Conservation (phyloP, 192 early-diverging fungal species). For the Umbelopsis sp. region DNA sequence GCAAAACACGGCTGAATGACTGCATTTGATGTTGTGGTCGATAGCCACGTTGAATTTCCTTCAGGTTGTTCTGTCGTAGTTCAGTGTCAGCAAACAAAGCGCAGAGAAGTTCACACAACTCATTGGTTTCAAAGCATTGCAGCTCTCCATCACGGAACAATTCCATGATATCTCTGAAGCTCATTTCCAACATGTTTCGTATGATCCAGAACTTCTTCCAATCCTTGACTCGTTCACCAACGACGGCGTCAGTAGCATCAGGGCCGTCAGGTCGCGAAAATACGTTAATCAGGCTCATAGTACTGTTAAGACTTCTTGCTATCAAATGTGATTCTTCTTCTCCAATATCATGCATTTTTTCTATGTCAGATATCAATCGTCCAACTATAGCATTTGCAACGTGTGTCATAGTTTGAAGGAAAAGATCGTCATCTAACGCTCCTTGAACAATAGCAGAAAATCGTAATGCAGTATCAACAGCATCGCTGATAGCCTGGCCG, state of each 20-base stretch:
- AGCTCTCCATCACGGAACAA: slow-evolving; percentile 49
- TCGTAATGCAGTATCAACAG: not conserved
- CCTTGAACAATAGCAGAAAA: slow-evolving; percentile 19
- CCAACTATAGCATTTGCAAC: slow-evolving; percentile 24
- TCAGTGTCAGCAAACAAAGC: slow-evolving; percentile 62
- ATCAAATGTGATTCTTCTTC: slow-evolving; percentile 34
- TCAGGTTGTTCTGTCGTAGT: slow-evolving; percentile 46
- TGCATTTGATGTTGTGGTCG: not conserved
- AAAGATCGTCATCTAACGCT: slow-evolving; percentile 25
- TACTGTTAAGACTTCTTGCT: slow-evolving; percentile 28
- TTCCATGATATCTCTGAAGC: slow-evolving; percentile 58
- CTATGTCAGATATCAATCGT: slow-evolving; percentile 30
- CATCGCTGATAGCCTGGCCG: not conserved
- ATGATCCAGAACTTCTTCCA: slow-evolving; percentile 59
- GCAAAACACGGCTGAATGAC: not conserved
- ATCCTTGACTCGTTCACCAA: slow-evolving; percentile 10
- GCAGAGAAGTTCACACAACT: slow-evolving; percentile 52
- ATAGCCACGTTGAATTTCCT: slow-evolving; percentile 46
- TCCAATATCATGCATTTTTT: slow-evolving; percentile 36
- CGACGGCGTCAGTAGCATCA: slow-evolving; percentile 21
- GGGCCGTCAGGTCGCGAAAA: slow-evolving; percentile 29
- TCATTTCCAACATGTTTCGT: slow-evolving; percentile 56
- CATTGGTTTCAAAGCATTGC: slow-evolving; percentile 46
- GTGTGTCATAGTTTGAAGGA: slow-evolving; percentile 25
- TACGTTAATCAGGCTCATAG: slow-evolving; percentile 28